Conservation (phyloP, 805 yeast species). For the Candida lessepsii region DNA sequence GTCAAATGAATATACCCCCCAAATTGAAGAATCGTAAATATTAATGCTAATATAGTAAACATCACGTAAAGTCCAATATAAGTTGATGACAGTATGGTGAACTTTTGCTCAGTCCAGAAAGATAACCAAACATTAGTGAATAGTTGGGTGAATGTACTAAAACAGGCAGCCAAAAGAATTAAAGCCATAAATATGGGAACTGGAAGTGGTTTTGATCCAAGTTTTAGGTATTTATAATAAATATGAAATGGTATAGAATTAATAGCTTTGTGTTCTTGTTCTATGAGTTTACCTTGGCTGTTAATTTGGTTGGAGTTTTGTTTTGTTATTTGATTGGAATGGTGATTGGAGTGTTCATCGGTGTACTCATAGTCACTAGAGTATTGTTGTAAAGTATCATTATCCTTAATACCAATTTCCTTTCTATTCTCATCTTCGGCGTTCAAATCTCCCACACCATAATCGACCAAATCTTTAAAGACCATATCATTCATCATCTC, state of each 20-base stretch:
- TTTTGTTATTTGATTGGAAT: too few relatives aligned
- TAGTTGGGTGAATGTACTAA: conserved; percentile 51
- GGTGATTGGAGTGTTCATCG: too few relatives aligned
- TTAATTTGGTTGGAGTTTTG: conserved; percentile 19
- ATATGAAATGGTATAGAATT: conserved; percentile 51
- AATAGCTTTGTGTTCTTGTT: conserved; percentile 58
- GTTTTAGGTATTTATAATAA: conserved; percentile 48
- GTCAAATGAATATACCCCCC: conserved; percentile 47
- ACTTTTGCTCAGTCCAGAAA: conserved; percentile 69
- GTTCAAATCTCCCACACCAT: neutral
- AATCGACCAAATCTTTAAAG: conserved; percentile 13
- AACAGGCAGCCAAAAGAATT: conserved; percentile 29
- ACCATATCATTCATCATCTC: conserved; percentile 20
- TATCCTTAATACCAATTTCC: too few relatives aligned
- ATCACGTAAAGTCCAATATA: conserved; percentile 75
- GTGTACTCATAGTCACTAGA: too few relatives aligned
- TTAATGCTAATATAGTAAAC: conserved; percentile 51
- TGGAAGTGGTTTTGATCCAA: conserved; percentile 43
- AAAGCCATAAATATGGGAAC: conserved; percentile 20
- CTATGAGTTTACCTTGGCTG: conserved; percentile 32
- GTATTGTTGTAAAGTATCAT: too few relatives aligned
- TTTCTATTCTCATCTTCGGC: neutral
- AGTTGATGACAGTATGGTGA: conserved; percentile 47
- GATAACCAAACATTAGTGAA: conserved; percentile 78
- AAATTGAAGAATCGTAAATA: conserved; percentile 45